These are phyloP conservation scores for Nelumbo lutea DNA, from an alignment of 164 flowering plant genomes.

Conservation along the genomic window DNA sequence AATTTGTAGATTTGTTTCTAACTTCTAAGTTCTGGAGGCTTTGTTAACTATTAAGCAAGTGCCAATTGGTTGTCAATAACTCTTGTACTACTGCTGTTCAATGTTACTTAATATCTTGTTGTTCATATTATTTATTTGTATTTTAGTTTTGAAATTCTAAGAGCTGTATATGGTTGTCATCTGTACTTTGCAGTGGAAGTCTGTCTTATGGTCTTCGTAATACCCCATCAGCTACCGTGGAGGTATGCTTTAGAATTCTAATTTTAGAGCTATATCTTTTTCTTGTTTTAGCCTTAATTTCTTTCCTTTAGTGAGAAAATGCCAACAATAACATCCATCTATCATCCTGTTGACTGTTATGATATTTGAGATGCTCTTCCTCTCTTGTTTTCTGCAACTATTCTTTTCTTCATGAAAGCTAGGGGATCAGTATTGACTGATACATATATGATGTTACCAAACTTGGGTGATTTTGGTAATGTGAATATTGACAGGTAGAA, in stretches of 20 bases:
- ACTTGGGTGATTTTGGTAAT: no score
- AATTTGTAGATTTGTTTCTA: no score
- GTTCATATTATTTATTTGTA: no score
- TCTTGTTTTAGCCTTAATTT: no score
- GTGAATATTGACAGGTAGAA: conserved; percentile 40
- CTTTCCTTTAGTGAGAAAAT: no score
- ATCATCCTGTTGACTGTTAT: background rate
- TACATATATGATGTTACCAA: background rate
- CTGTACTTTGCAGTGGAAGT: conserved; percentile 55
- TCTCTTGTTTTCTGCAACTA: background rate
- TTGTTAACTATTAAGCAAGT: no score
- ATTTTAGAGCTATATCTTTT: background rate
- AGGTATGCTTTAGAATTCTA: conserved; percentile 36
- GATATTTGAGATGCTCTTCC: background rate
- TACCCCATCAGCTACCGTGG: conserved; percentile 55
- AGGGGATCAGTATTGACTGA: background rate
- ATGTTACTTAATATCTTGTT: no score
- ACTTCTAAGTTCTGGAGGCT: no score
- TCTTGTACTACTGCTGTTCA: no score
- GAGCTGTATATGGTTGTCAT: background rate
- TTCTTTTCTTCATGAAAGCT: background rate
- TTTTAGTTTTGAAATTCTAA: background rate
- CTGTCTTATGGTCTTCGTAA: conserved; percentile 82
- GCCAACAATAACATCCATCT: no score
- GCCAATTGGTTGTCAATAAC: no score